Evolutionary conservation across 2,329 filamentous ascomycete genomes (phyloP).

Genomic region (Chaetoscypha palmicola): DNA sequence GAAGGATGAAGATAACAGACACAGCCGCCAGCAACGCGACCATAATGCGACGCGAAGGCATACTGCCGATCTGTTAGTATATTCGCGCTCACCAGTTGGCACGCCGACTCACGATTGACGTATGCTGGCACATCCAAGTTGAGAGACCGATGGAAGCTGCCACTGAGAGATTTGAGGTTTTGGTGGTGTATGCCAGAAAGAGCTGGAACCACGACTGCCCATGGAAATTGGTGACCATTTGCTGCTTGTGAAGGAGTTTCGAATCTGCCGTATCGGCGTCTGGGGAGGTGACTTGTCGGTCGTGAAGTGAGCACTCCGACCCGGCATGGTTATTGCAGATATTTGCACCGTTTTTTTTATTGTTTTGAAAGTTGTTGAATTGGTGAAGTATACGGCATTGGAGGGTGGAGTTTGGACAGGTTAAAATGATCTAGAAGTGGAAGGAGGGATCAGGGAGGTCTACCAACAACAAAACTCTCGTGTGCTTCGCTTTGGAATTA

Average conservation of each 20-base stretch:
- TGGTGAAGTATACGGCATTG: too few species aligned
- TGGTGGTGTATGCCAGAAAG: constrained; percentile 22
- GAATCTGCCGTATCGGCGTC: background rate
- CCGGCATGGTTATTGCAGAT: constrained; percentile 12
- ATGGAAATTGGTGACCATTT: constrained; percentile 14
- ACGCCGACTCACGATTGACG: background rate
- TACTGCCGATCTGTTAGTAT: constrained; percentile 3
- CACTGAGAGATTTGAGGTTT: constrained; percentile 5
- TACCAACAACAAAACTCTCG: too few species aligned
- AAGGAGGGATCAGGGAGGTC: too few species aligned
- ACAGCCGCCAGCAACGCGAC: background rate
- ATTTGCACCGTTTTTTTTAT: background rate
- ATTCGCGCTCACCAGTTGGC: too few species aligned
- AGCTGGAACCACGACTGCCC: constrained; percentile 16
- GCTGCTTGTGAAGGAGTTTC: constrained; percentile 14
- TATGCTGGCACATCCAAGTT: background rate
- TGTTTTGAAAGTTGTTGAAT: too few species aligned
- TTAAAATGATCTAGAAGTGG: too few species aligned
- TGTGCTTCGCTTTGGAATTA: too few species aligned
- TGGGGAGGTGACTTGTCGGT: constrained; percentile 5
- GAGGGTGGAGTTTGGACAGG: too few species aligned
- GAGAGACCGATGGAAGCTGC: background rate
- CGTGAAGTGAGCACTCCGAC: constrained; percentile 9
- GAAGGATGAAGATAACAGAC: background rate
- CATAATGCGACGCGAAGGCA: constrained; percentile 4